Base-by-base conservation (phyloP, 352 stramenopile species). In the Globisporangium viniferum region DNA sequence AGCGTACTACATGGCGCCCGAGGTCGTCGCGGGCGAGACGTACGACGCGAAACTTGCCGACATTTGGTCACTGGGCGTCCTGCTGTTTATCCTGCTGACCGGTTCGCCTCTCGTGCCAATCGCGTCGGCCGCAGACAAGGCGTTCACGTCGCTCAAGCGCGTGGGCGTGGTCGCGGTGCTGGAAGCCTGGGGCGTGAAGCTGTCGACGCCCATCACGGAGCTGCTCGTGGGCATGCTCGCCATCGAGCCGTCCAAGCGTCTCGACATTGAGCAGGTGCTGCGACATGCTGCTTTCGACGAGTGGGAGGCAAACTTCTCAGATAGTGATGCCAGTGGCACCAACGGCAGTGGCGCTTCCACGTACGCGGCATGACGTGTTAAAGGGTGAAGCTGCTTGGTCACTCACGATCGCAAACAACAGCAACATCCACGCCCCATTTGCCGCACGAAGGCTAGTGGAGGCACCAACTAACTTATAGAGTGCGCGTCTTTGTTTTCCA, bases 31-130 rank as follows among this genome's bases (percentile, higher is more conserved):
- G 9, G 72, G 73, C 1, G 46, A 64, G 2, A 66, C 49, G 35
- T 87, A 88, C 63, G 70, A 88, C 63, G 72, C 82, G 2, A 56
- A 82, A 33, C 53, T 64, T 31, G 79, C 77, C n/a, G 82, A 90
- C 36, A 78, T 86, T 20, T 90, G 82, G 82, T 90, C 82, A 15
- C 72, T 89, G 2, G 80, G 82, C 20, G 76, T 90, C 44, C 54
- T 90, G 75, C 73, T 90, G 24, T 82, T 78, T 29, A 83, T 89
- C 59, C 86, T 89, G 77, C 70, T 90, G 22, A 76, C 80, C 1
- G 82, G 82, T 3, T 78, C 80, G 10, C 80, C 78, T 46, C 73
- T 87, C 1, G 69, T 88, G 2, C 75, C 76, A 10, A 79, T 81
- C 55, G 78, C 80, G 3, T 72, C 69, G 1, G 8, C 36, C 0